Percentiles rank a stretch among this genome's conserved stretches.
These are phyloP conservation scores for Leccinellum albellum DNA, from an alignment of 768 basidiomycete species.

Conservation along the genomic window DNA sequence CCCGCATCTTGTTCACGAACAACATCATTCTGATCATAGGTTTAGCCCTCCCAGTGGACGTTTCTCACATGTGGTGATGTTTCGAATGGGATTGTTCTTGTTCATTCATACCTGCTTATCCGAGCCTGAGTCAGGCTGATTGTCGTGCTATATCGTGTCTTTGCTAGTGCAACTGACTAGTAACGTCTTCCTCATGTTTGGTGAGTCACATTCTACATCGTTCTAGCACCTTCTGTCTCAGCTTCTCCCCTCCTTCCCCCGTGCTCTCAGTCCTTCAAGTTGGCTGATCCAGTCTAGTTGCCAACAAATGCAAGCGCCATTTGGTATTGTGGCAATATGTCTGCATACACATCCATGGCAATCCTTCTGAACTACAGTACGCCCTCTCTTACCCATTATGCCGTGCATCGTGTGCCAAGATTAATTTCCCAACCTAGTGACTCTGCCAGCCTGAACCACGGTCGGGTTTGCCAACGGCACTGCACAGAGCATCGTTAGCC, in stretches of 20 bases:
- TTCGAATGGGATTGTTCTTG: conserved; percentile 78
- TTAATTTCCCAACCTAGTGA: conserved; percentile 51
- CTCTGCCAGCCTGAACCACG: conserved; percentile 81
- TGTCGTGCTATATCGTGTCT: conserved; percentile 66
- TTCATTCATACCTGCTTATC: conserved; percentile 92
- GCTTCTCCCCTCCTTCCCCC: conserved; percentile 26
- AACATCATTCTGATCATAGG: conserved; percentile 6
- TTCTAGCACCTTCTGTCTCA: conserved; percentile 2
- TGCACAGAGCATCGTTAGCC: conserved; percentile 92
- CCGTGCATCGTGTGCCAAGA: background rate
- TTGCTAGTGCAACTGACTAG: conserved; percentile 67
- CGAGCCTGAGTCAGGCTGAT: too few relatives aligned
- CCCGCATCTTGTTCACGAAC: background rate
- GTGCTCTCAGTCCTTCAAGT: conserved; percentile 48
- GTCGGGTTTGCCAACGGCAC: conserved; percentile 93
- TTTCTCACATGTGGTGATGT: conserved; percentile 85
- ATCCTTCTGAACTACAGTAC: conserved; percentile 84
- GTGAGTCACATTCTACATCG: conserved; percentile 37
- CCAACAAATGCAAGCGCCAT: conserved; percentile 53
- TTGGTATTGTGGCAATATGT: conserved; percentile 84
- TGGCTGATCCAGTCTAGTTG: background rate
- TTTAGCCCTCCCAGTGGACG: conserved; percentile 73
- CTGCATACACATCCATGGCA: conserved; percentile 86
- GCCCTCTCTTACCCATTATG: conserved; percentile 11
- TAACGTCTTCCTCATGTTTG: conserved; percentile 79